Evolutionary conservation across 768 basidiomycete genomes (phyloP), one percentile per base, ranked within the genome.

Genomic region (Daedaleopsis nitida): DNA sequence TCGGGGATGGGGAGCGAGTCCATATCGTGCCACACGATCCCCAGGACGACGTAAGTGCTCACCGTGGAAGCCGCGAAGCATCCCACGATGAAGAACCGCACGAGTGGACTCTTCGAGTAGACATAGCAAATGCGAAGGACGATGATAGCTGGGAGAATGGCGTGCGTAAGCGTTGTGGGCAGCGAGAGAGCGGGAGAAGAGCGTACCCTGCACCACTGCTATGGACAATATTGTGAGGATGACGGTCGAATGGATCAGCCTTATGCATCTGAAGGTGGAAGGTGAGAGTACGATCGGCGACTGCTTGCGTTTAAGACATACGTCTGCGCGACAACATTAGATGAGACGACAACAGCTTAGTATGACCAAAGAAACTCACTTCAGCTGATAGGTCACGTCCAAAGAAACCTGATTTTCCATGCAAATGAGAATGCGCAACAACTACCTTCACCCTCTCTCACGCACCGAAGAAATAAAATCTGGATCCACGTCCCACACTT

Each of bases 121-220:
- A 68, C 60, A 44, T 66, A 64, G 60, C 67, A 68, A 14, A 66
- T 66, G 11, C 67, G 65, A 23, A 68, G 54, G 19, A 68, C 67
- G 37, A 68, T 62, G 55, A 68, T 62, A 13, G 63, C 67, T 66
- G n/a, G n/a, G n/a, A n/a, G n/a, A 14, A 14, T 19, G 34, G 24
- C 19, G 14, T 2, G 24, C 17, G 38, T 32, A 24, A 50, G 34
- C 11, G 19, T 1, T 23, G n/a, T n/a, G 13, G 19, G 17, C 19
- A 13, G n/a, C 4, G 16, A n/a, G 48, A 44, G 17, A 42, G 14
- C 23, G 17, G 42, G 14, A 13, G 12, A 35, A 16, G 32, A 14
- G n/a, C 60, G 32, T 21, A 64, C 65, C 62, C 56, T 68, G 62
- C 6, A 63, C 59, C 17, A 64, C 24, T 12, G 57, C 59, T 16